Conservation (phyloP, 2,329 filamentous ascomycete species). For the Pestalotiopsis sp. region DNA sequence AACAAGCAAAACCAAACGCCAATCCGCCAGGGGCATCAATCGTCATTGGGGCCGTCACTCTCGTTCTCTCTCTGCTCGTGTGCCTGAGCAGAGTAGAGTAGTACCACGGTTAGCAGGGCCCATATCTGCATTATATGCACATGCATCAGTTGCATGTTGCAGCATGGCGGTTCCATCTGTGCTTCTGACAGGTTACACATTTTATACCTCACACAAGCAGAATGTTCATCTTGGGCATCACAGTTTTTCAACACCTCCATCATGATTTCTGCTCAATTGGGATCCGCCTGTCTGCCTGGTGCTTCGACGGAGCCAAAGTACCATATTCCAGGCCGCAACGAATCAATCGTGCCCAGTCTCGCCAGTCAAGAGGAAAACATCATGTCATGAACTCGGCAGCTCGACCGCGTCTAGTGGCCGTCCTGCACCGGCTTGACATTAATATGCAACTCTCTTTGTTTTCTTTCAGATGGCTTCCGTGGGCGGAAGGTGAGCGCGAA, state of each 20-base stretch:
- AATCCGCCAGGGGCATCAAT: background rate
- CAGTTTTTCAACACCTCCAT: background rate
- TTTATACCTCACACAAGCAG: background rate
- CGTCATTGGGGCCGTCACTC: background rate
- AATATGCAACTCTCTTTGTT: background rate
- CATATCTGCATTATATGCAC: background rate
- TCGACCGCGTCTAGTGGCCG: background rate
- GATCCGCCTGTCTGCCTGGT: no score
- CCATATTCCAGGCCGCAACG: background rate
- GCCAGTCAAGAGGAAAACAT: no score
- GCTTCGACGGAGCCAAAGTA: background rate
- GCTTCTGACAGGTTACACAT: background rate
- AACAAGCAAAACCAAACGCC: background rate
- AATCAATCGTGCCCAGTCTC: background rate
- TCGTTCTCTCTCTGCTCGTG: background rate
- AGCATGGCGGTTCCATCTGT: background rate
- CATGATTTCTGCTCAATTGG: background rate
- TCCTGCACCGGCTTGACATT: background rate
- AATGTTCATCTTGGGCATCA: background rate
- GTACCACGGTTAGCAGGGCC: background rate
- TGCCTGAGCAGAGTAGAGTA: background rate
- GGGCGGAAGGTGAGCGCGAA: background rate
- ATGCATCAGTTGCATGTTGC: background rate
- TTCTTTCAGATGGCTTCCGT: background rate
- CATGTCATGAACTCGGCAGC: background rate